A percentile compares a stretch with the other conserved stretches of the same genome.
phyloP scores from a whole-genome alignment of 176 grass and related monocot genomes.

The Puccinellia tenuiflora region DNA sequence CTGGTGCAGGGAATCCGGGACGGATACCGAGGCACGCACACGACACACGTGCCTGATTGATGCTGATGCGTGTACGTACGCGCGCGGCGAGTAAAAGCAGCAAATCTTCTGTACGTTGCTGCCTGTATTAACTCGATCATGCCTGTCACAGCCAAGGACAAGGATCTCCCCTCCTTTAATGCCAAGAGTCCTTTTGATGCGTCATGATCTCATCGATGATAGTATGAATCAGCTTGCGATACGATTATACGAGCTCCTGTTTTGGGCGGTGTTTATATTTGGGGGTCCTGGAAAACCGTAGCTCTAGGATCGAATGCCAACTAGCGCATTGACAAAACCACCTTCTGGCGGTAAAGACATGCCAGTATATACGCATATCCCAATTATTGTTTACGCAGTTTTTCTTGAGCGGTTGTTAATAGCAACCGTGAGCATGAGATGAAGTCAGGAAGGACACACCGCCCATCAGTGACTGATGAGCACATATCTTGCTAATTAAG shows the following conservation, averaged over 20 bases:
- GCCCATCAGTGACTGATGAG: no score
- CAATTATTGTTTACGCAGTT: background rate
- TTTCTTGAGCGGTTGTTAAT: constrained; percentile 9
- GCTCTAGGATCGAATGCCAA: no score
- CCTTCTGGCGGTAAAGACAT: background rate
- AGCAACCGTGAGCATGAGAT: background rate
- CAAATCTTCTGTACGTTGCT: constrained; percentile 31
- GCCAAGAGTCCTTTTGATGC: background rate
- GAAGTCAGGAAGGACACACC: background rate
- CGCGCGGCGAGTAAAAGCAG: background rate
- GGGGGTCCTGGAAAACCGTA: background rate
- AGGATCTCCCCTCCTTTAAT: constrained; percentile 24
- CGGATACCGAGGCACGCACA: background rate
- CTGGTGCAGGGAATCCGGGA: no score
- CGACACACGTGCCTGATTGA: background rate
- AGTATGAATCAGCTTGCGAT: background rate
- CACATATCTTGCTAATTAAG: no score
- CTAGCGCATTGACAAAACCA: constrained; percentile 17
- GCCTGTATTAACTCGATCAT: constrained; percentile 12
- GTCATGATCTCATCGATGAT: background rate
- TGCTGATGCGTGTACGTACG: background rate
- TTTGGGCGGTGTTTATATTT: background rate
- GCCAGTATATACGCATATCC: background rate
- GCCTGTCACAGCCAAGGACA: constrained; percentile 19
- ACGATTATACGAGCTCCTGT: background rate